Percentiles rank a stretch among this genome's conserved stretches.
Conservation (phyloP, 2,329 filamentous ascomycete species). For the Sporothrix luriei region DNA sequence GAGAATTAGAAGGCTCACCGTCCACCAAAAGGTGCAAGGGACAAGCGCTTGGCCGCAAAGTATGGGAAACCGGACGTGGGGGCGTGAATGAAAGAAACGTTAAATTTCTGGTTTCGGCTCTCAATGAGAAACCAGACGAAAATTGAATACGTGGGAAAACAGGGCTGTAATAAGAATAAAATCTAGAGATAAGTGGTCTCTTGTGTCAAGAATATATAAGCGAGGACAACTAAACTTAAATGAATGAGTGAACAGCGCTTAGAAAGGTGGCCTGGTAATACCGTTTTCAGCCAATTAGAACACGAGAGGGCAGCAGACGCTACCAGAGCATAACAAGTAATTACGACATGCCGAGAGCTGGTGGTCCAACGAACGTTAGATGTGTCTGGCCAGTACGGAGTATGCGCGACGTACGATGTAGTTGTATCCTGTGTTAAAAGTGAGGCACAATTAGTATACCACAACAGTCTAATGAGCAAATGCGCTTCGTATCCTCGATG, state of each 20-base stretch:
- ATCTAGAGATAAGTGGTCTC: background rate
- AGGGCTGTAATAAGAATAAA: background rate
- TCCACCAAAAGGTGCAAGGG: too few species aligned
- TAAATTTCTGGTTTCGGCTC: too few species aligned
- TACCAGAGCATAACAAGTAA: background rate
- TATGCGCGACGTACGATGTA: background rate
- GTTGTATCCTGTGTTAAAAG: too few species aligned
- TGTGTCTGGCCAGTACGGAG: background rate
- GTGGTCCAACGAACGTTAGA: background rate
- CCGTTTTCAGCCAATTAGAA: background rate
- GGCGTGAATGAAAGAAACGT: too few species aligned
- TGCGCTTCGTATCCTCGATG: too few species aligned
- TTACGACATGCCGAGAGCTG: background rate
- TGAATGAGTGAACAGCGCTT: background rate
- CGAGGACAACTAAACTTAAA: background rate
- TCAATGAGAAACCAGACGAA: too few species aligned
- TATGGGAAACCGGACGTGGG: too few species aligned
- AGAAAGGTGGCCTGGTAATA: background rate
- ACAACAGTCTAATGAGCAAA: background rate
- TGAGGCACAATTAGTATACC: background rate
- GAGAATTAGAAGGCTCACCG: too few species aligned
- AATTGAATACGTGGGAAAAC: too few species aligned
- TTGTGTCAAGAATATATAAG: background rate
- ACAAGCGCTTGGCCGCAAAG: too few species aligned
- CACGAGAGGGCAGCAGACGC: background rate